These are phyloP conservation scores for Fraxinus dipetala DNA, from an alignment of 305 asterid species.

Conservation along the genomic window DNA sequence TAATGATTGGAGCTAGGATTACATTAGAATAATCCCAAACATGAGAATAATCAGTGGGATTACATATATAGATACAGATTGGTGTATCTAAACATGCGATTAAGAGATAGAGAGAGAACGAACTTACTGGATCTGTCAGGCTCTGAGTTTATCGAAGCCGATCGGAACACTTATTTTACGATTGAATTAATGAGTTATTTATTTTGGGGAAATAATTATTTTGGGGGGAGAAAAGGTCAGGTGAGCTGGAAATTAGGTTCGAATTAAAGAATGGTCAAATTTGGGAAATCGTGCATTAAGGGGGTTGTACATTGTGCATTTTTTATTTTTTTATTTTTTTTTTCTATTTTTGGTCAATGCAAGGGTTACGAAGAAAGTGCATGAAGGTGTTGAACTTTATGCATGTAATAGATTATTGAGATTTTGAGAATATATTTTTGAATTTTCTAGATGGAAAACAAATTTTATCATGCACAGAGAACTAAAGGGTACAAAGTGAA, in stretches of 20 bases:
- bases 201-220: not conserved
- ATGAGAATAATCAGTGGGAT: not conserved
- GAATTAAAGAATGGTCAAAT: not conserved
- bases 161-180: constrained; percentile 18
- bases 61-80: not conserved
- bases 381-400: not conserved
- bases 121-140: constrained; percentile 38
- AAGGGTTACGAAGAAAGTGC: not conserved
- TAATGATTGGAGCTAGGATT: constrained; percentile 7
- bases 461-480: not conserved
- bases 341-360: not conserved
- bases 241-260: constrained; percentile 27
- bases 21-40: not conserved
- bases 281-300: not conserved
- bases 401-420: not conserved
- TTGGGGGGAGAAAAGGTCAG: constrained; percentile 2
- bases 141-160: constrained; percentile 22
- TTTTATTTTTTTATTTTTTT: not conserved
- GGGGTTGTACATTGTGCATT: not conserved
- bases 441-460: not conserved
- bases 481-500: not conserved
- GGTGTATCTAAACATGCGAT: not conserved
- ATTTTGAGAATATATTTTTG: not conserved
- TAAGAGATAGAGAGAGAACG: constrained; percentile 3
- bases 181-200: not conserved